These are phyloP conservation scores for Calcarisporium arbuscula DNA, from an alignment of 2,329 filamentous ascomycete genomes.

Conservation along the genomic window DNA sequence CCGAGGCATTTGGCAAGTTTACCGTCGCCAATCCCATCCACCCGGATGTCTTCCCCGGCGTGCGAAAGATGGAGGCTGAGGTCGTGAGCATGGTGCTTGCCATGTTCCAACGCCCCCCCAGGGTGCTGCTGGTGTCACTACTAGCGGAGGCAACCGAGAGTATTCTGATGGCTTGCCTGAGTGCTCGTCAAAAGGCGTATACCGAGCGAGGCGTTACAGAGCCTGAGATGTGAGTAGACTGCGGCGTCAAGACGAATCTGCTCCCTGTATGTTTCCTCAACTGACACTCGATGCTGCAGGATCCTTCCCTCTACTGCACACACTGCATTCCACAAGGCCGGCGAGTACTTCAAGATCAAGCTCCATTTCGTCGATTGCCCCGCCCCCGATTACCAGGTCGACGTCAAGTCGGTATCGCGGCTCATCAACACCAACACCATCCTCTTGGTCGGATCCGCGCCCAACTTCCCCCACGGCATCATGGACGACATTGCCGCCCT, in stretches of 20 bases:
- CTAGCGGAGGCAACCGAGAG: conserved; percentile 94
- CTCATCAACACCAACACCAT: conserved; percentile 93
- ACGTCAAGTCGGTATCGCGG: conserved; percentile 68
- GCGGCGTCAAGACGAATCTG: too few relatives aligned
- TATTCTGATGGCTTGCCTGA: conserved; percentile 91
- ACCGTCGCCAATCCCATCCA: conserved; percentile 95
- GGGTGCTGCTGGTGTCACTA: conserved; percentile 81
- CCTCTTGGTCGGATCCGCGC: conserved; percentile 86
- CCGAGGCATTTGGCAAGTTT: conserved; percentile 89
- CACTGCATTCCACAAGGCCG: conserved; percentile 93
- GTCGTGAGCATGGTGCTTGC: conserved; percentile 90
- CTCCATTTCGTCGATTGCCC: conserved; percentile 83
- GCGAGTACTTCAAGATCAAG: conserved; percentile 95
- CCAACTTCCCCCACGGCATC: conserved; percentile 97
- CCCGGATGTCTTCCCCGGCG: conserved; percentile 95
- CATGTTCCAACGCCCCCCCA: conserved; percentile 84
- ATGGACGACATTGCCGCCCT: conserved; percentile 89
- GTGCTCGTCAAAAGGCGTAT: conserved; percentile 83
- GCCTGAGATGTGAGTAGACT: conserved; percentile 78
- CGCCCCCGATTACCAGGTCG: conserved; percentile 77
- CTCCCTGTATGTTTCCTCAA: too few relatives aligned
- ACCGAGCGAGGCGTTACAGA: conserved; percentile 80
- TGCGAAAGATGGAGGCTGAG: conserved; percentile 99
- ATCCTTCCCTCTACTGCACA: conserved; percentile 93
- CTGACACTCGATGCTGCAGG: conserved; percentile 37